Conservation (phyloP, 345 rosid genomes). For the Brassica carinata region DNA sequence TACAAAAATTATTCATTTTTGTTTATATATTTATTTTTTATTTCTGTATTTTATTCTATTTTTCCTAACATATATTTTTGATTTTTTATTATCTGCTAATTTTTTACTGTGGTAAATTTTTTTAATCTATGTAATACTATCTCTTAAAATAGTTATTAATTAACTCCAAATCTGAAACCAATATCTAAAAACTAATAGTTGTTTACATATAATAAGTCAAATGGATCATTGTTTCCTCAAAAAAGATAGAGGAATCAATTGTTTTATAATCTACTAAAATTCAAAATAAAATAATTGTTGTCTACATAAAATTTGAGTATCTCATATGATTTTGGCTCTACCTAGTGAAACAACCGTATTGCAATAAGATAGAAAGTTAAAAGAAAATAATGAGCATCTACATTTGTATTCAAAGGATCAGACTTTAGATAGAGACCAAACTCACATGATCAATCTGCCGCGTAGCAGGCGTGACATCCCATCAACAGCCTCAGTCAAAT, state of each 20-base stretch:
- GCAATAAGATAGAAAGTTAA: too few species aligned
- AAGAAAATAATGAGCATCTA: too few species aligned
- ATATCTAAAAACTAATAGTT: too few species aligned
- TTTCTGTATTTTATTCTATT: too few species aligned
- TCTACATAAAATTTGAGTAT: too few species aligned
- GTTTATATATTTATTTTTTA: too few species aligned
- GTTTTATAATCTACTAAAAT: not conserved
- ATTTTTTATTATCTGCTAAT: too few species aligned
- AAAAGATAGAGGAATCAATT: not conserved
- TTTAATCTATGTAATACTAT: not conserved
- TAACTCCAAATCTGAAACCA: not conserved
- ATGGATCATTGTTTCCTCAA: not conserved
- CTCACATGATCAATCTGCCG: slow-evolving; percentile 85
- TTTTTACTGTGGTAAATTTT: not conserved
- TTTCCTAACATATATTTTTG: too few species aligned
- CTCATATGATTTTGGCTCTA: too few species aligned
- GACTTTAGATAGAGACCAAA: not conserved
- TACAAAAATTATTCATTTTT: too few species aligned
- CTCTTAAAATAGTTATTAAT: not conserved
- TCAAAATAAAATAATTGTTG: not conserved
- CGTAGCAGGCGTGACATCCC: slow-evolving; percentile 93
- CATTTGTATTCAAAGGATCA: not conserved
- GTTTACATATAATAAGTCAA: not conserved
- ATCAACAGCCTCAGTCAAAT: slow-evolving; percentile 82
- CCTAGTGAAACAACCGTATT: too few species aligned